These are phyloP conservation scores for Lunasporangiospora selenospora DNA, from an alignment of 192 early-diverging fungal genomes.

Conservation along the genomic window DNA sequence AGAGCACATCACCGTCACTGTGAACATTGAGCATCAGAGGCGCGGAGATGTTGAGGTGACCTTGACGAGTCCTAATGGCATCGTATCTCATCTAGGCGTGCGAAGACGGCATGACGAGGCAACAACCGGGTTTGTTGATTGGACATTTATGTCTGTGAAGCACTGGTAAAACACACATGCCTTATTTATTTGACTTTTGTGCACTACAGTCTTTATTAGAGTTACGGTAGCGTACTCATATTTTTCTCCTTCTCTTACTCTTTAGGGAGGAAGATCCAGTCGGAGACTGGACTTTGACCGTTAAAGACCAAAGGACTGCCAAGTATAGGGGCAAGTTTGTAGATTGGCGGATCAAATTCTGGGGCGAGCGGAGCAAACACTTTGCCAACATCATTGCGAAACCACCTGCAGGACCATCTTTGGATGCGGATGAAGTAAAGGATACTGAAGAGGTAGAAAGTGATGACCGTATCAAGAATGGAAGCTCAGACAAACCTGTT, in stretches of 20 bases:
- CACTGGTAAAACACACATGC: conserved; percentile 77
- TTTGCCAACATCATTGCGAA: not conserved
- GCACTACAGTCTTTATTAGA: not conserved
- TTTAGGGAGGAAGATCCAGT: conserved; percentile 87
- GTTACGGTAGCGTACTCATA: not conserved
- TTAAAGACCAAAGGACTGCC: conserved; percentile 69
- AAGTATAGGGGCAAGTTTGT: conserved; percentile 60
- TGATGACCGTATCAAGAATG: too few species aligned
- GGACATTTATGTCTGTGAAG: conserved; percentile 96
- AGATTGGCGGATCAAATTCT: conserved; percentile 74
- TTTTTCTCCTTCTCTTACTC: conserved; percentile 8
- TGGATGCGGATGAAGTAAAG: not conserved
- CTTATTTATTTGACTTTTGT: not conserved
- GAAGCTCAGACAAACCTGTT: too few species aligned
- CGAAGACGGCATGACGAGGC: conserved; percentile 69
- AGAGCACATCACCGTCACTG: conserved; percentile 90
- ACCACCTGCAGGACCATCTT: not conserved
- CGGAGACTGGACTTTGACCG: conserved; percentile 80
- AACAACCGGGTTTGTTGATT: conserved; percentile 74
- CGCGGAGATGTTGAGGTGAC: conserved; percentile 89
- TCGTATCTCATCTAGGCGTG: conserved; percentile 72
- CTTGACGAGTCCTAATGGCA: conserved; percentile 75
- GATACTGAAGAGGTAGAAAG: not conserved
- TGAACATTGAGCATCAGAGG: conserved; percentile 79
- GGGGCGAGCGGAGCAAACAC: conserved; percentile 58